Percentiles rank a stretch among this genome's conserved stretches.
phyloP scores from a whole-genome alignment of 306 rosid genomes.

The Cicer bijugum region DNA sequence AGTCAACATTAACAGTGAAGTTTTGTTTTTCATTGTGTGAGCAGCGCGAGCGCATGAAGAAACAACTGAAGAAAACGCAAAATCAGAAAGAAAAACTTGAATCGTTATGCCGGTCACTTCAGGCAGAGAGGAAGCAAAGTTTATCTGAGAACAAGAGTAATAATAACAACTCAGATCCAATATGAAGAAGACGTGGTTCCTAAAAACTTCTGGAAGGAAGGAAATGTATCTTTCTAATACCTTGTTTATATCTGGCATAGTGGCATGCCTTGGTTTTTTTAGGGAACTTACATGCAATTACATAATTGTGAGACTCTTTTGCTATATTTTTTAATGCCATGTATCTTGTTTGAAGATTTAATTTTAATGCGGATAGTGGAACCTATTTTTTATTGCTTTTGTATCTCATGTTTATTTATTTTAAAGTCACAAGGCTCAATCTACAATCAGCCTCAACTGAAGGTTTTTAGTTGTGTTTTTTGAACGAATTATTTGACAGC shows the following conservation, averaged over 20 bases:
- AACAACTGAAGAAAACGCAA: slow-evolving; percentile 79
- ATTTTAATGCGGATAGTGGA: slow-evolving; percentile 5
- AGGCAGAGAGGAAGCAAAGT: slow-evolving; percentile 86
- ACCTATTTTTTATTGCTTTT: background rate
- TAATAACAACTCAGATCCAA: slow-evolving; percentile 50
- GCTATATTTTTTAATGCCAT: slow-evolving; percentile 5
- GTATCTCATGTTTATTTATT: too few species aligned
- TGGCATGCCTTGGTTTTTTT: slow-evolving; percentile 34
- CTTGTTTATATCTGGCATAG: slow-evolving; percentile 15
- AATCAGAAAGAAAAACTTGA: slow-evolving; percentile 89
- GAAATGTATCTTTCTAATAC: slow-evolving; percentile 21
- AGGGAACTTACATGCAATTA: slow-evolving; percentile 34
- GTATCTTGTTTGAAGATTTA: slow-evolving; percentile 18
- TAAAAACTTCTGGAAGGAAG: slow-evolving; percentile 19
- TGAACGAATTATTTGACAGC: too few species aligned
- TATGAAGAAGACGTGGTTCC: slow-evolving; percentile 44
- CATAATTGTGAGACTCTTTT: slow-evolving; percentile 28
- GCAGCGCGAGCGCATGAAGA: slow-evolving; percentile 87
- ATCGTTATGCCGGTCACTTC: slow-evolving; percentile 86
- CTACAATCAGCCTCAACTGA: too few species aligned
- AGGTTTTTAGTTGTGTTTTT: too few species aligned
- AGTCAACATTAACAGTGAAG: background rate
- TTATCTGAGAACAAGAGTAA: slow-evolving; percentile 60
- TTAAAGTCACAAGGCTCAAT: too few species aligned
- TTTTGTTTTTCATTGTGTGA: slow-evolving; percentile 35